Conservation (phyloP, 2,329 filamentous ascomycete species). For the Phaeomoniella chlamydospora region DNA sequence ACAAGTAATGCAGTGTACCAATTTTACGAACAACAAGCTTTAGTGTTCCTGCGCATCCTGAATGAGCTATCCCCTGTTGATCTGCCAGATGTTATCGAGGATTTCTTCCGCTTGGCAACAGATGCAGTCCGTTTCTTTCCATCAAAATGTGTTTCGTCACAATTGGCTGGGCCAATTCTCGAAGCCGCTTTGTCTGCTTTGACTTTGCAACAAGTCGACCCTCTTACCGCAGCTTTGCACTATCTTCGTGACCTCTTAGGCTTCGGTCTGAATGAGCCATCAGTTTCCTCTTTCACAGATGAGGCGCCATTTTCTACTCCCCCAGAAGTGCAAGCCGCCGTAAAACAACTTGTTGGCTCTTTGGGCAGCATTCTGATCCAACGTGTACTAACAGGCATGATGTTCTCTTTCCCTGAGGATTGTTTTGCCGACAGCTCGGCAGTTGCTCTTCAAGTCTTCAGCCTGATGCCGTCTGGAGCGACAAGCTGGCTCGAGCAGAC, state of each 20-base stretch:
- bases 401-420: constrained; percentile 95
- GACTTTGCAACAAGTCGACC: constrained; percentile 79
- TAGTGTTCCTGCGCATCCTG: constrained; percentile 76
- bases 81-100: constrained; percentile 77
- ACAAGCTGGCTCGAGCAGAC: constrained; percentile 72
- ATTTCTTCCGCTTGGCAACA: constrained; percentile 86
- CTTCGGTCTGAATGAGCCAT: constrained; percentile 63
- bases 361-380: constrained; percentile 72
- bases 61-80: constrained; percentile 68
- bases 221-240: constrained; percentile 79
- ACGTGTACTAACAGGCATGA: constrained; percentile 90
- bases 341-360: constrained; percentile 54
- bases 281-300: constrained; percentile 41
- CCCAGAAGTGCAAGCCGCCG: constrained; percentile 54
- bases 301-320: constrained; percentile 45
- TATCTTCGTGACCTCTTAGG: constrained; percentile 84
- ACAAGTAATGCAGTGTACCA: constrained; percentile 79
- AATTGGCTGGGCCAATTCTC: constrained; percentile 68
- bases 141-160: constrained; percentile 64
- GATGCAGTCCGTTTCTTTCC: constrained; percentile 92
- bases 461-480: constrained; percentile 68
- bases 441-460: constrained; percentile 78
- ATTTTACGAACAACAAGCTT: constrained; percentile 89
- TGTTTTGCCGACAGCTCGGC: constrained; percentile 91
- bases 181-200: constrained; percentile 77